A percentile compares a stretch with the other conserved stretches of the same genome.
Evolutionary conservation across 371 early-diverging fungal genomes (phyloP).

Genomic region (Syncephalis fuscata): DNA sequence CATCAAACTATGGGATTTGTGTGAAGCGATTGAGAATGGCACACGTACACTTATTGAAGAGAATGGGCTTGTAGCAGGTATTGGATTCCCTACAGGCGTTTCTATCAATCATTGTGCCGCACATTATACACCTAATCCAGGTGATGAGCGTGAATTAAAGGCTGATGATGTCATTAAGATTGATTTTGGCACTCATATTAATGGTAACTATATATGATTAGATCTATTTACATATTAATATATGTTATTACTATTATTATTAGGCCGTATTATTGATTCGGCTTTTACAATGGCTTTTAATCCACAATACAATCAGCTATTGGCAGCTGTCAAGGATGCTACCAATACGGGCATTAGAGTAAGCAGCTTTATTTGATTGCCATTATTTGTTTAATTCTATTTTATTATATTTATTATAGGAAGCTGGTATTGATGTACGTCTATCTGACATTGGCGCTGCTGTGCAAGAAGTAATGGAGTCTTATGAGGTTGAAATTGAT

Average conservation of each 20-base stretch:
- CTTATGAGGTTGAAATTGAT: conserved; percentile 93
- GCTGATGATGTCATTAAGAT: conserved; percentile 97
- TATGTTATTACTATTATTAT: conserved; percentile 8
- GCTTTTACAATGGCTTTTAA: conserved; percentile 98
- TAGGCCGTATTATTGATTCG: conserved; percentile 85
- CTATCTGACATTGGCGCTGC: conserved; percentile 96
- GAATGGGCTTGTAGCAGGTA: conserved; percentile 76
- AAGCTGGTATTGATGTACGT: conserved; percentile 94
- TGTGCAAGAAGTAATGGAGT: conserved; percentile 96
- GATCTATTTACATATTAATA: not conserved
- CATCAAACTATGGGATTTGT: conserved; percentile 87
- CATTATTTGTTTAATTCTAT: not conserved
- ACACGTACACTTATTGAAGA: conserved; percentile 84
- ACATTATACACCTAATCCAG: conserved; percentile 97
- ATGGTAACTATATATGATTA: conserved; percentile 20
- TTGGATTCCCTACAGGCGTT: conserved; percentile 99
- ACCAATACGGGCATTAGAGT: conserved; percentile 91
- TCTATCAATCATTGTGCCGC: conserved; percentile 98
- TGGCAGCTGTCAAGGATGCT: conserved; percentile 91
- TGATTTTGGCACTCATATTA: conserved; percentile 97
- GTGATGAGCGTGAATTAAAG: conserved; percentile 79
- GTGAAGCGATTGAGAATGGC: conserved; percentile 89
- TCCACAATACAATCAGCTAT: conserved; percentile 74
- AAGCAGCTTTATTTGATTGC: not conserved
- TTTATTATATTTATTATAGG: conserved; percentile 12